Base-by-base conservation (phyloP, 805 yeast genomes). In the Lipomyces spencermartinsiae region DNA sequence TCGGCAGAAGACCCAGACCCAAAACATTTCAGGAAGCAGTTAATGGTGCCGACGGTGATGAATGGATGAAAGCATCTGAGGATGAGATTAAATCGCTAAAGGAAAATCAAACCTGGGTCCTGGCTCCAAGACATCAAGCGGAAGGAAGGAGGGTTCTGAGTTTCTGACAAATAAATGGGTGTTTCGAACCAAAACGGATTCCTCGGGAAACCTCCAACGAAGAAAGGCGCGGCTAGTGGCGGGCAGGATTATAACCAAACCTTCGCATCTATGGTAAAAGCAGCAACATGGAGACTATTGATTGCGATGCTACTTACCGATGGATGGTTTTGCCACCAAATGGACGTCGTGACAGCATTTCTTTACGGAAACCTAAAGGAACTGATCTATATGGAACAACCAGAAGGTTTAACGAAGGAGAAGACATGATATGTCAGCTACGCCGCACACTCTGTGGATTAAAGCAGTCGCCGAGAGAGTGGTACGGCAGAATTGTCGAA, bases 181-280 rank as follows among this genome's bases (percentile, higher is more conserved):
- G 1, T 66, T 74, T 31, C 71, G 69, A 10, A 54, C 56, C 19
- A 75, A 75, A 56, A 61, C 51, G 22, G 43, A 25, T 39, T 65
- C 62, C 25, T 14, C 25, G 8, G 63, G 74, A 14, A n/a, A 39
- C 31, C 33, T 69, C 39, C 25, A 61, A 33, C 16, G 64, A 53
- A 67, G 62, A 25, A 76, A 76, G 57, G 76, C 77, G 12, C 56
- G 77, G 8, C 56, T 76, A 7, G 78, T 76, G 16, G 76, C n/a
- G 78, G 77, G n/a, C 64, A 75, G 34, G 76, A 76, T 60, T 76
- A 74, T 62, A 33, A 64, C 2, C 77, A 72, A 59, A 74, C 76
- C 1, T 76, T 74, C 64, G 74, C 78, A 33, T 76, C 77, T 10
- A 78, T 75, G 37, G 67, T 75, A 25, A 64, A 74, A 2, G 74